Evolutionary conservation across 345 rosid species (phyloP).

Genomic region (Schrenkiella parvula): DNA sequence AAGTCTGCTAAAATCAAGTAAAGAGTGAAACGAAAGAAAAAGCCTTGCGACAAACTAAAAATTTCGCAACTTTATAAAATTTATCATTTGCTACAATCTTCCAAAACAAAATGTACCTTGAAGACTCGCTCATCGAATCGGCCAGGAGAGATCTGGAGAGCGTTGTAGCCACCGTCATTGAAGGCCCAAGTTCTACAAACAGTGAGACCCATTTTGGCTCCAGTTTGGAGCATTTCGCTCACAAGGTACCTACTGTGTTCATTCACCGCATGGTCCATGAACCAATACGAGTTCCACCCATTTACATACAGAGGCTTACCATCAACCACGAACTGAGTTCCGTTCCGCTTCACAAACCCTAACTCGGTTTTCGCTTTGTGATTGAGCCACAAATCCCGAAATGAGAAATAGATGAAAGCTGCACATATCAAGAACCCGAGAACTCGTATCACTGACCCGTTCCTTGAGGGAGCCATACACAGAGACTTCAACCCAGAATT

Average conservation of each 20-base stretch:
- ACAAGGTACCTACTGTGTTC: conserved; percentile 50
- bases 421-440: conserved; percentile 62
- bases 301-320: conserved; percentile 55
- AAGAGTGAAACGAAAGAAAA: background rate
- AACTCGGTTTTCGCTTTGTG: conserved; percentile 34
- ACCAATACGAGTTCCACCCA: conserved; percentile 92
- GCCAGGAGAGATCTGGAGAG: conserved; percentile 84
- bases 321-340: conserved; percentile 58
- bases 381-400: conserved; percentile 47
- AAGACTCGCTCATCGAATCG: conserved; percentile 70
- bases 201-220: conserved; percentile 77
- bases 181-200: conserved; percentile 92
- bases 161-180: conserved; percentile 79
- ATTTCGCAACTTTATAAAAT: background rate
- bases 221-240: conserved; percentile 57
- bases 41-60: background rate
- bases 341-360: conserved; percentile 61
- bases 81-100: background rate
- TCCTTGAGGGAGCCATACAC: conserved; percentile 38
- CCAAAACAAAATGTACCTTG: conserved; percentile 38
- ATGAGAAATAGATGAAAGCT: conserved; percentile 57
- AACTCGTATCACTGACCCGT: conserved; percentile 54
- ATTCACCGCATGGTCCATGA: conserved; percentile 75
- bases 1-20: background rate
- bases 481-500: background rate